A percentile compares a stretch with the other conserved stretches of the same genome.
Conservation (phyloP, 2,329 filamentous ascomycete genomes). For the Penicillium sclerotiorum region DNA sequence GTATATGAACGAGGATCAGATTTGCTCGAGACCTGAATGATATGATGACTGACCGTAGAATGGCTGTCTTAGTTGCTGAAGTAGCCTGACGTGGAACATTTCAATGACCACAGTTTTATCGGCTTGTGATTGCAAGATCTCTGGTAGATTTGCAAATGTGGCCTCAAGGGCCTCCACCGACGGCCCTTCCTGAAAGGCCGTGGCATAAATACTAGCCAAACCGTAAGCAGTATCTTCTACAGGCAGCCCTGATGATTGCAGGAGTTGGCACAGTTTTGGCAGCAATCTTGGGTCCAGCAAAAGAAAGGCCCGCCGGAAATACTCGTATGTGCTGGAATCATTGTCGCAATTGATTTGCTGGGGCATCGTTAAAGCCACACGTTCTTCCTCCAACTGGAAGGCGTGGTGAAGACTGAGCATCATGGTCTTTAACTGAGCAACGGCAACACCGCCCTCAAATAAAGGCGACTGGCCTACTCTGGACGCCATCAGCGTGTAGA, state of each 20-base stretch:
- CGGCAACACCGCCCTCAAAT: not conserved
- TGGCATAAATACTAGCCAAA: not conserved
- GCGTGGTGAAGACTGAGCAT: not conserved
- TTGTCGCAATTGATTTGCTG: not conserved
- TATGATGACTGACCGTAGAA: not conserved
- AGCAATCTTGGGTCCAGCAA: constrained; percentile 2
- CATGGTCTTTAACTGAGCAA: not conserved
- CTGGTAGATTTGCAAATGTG: not conserved
- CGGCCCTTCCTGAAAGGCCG: not conserved
- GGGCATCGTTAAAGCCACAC: not conserved
- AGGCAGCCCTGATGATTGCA: not conserved
- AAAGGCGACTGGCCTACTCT: not conserved
- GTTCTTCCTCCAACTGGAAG: not conserved
- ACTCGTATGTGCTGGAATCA: not conserved
- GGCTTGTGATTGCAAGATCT: not conserved
- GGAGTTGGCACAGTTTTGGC: not conserved
- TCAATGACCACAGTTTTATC: not conserved
- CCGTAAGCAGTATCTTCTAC: too few species aligned
- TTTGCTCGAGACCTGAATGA: not conserved
- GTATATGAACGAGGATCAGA: not conserved
- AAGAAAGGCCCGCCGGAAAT: constrained; percentile 2
- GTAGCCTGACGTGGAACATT: too few species aligned
- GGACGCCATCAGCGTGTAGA: not conserved
- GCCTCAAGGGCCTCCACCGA: not conserved
- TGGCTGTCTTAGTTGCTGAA: not conserved